Base-by-base conservation (phyloP, 768 basidiomycete species). In the Leccinum rimulosum region DNA sequence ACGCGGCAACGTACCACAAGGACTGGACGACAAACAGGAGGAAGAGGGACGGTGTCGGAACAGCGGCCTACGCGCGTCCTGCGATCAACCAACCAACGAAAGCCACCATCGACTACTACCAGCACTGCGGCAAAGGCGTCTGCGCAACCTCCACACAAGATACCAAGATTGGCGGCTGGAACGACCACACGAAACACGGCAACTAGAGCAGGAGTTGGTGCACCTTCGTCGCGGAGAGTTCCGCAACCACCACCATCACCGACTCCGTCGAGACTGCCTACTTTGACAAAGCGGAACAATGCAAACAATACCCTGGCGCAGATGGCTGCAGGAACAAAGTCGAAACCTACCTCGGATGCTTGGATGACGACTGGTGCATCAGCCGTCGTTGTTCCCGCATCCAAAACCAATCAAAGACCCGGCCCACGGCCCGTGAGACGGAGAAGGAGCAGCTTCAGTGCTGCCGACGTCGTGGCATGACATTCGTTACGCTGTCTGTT, bases 401-500 rank as follows among this genome's bases (percentile, higher is more conserved):
- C 85, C 40, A 93, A 89, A 71, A 80, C 66, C 6, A 70, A 85
- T 1, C 86, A 83, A 62, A 84, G 91, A 40, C 92, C 92, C 8
- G 85, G 86, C 2, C 75, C 92, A 61, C 80, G 92, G 54, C 87
- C 78, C 47, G 83, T 91, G 52, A 80, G 91, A 63, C 82, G 90
- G 61, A 77, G 92, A 68, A 79, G 92, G 59, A 93, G 92, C 69
- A 94, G 93, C 66, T 94, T 94, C 73, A 93, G 93, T 69, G 80
- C 87, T 57, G 91, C 89, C 4, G 92, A 94, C 70, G 87, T 93
- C 22, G 84, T 93, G 60, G 91, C 89, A 67, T 93, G 77, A 75
- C 51, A 49, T 40, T 52, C 36, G 33, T 50, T 43, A n/a, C 45
- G 54, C 45, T 62, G 45, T 38, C 31, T 36, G 52, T 58, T 19